These are phyloP conservation scores for Acer saccharum DNA, from an alignment of 345 rosid genomes.

Conservation along the genomic window DNA sequence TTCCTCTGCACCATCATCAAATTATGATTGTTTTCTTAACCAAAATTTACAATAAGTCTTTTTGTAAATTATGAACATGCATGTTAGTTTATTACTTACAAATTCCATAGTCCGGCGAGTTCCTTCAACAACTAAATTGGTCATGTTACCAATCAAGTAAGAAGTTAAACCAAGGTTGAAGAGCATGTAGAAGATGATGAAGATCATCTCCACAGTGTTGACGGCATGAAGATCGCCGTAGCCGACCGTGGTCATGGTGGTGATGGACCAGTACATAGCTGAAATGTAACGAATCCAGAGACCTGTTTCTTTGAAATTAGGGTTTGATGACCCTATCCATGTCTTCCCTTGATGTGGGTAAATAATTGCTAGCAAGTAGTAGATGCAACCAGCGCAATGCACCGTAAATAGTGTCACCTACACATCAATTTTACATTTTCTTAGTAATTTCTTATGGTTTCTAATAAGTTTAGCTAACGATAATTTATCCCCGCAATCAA, in stretches of 20 bases:
- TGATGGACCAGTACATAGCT: slow-evolving; percentile 88
- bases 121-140: slow-evolving; percentile 92
- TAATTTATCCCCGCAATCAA: no score
- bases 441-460: no score
- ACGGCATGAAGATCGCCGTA: slow-evolving; percentile 95
- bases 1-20: slow-evolving; percentile 61
- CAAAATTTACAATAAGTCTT: no score
- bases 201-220: slow-evolving; percentile 78
- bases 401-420: slow-evolving; percentile 81
- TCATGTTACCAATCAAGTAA: slow-evolving; percentile 93
- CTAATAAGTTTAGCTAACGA: no score
- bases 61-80: no score
- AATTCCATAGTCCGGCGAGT: slow-evolving; percentile 98
- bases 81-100: slow-evolving; percentile 38
- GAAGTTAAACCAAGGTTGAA: slow-evolving; percentile 93
- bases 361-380: slow-evolving; percentile 79
- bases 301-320: slow-evolving; percentile 70
- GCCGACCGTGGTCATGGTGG: slow-evolving; percentile 97
- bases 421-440: background rate
- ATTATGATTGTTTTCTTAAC: no score
- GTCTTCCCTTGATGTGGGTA: slow-evolving; percentile 76
- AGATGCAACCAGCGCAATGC: slow-evolving; percentile 87
- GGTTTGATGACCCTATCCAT: slow-evolving; percentile 70
- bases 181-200: slow-evolving; percentile 81
- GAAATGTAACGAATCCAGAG: slow-evolving; percentile 74